phyloP scores from a whole-genome alignment of 1,139 yeast species.

The Citeromyces hawaiiensis region DNA sequence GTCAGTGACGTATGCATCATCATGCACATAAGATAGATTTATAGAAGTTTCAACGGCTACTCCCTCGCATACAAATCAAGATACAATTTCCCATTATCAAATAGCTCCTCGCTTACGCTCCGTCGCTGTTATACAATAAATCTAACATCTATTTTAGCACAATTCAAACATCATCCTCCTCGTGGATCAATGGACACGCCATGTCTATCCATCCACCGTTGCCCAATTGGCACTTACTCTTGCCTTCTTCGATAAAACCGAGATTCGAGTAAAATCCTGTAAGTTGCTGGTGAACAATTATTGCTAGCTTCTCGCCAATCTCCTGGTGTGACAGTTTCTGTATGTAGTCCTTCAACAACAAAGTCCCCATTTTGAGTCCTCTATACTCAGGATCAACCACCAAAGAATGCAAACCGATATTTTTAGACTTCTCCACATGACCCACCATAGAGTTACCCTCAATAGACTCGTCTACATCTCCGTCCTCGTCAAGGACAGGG shows the following conservation, averaged over 20 bases:
- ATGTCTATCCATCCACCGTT: slow-evolving; percentile 57
- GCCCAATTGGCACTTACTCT: slow-evolving; percentile 44
- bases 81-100: too few relatives aligned
- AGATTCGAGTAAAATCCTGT: slow-evolving; percentile 68
- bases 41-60: too few relatives aligned
- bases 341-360: slow-evolving; percentile 76
- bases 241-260: slow-evolving; percentile 61
- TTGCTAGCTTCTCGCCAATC: slow-evolving; percentile 64
- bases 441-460: slow-evolving; percentile 32
- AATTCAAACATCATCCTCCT: slow-evolving; percentile 27
- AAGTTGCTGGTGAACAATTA: slow-evolving; percentile 60
- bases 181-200: slow-evolving; percentile 47
- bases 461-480: slow-evolving; percentile 12
- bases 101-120: too few relatives aligned
- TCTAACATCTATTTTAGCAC: neutral
- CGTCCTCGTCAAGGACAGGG: slow-evolving; percentile 24
- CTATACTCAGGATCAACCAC: slow-evolving; percentile 71
- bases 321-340: slow-evolving; percentile 84
- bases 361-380: slow-evolving; percentile 70
- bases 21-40: too few relatives aligned
- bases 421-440: slow-evolving; percentile 63
- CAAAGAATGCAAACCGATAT: slow-evolving; percentile 73
- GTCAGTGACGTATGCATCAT: too few relatives aligned
- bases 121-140: too few relatives aligned
- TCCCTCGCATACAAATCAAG: too few relatives aligned